Conservation (phyloP, 2,329 filamentous ascomycete genomes). For the Colletotrichum salicis region DNA sequence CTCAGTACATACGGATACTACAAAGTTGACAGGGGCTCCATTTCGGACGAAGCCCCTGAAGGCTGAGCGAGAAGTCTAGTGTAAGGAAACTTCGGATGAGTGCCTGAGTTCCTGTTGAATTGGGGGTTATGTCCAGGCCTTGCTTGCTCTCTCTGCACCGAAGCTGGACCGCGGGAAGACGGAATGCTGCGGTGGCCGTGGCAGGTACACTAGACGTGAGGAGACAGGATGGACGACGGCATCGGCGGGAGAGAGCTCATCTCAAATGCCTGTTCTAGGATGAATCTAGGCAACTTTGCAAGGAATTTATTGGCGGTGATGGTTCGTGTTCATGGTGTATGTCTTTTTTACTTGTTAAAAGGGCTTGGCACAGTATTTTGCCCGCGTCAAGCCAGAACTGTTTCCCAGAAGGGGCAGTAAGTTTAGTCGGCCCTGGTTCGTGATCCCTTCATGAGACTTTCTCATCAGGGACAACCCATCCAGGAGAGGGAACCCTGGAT, state of each 20-base stretch:
- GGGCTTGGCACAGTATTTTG: not conserved
- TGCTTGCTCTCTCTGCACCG: not conserved
- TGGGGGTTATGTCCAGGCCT: not conserved
- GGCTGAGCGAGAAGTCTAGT: not conserved
- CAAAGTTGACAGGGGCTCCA: not conserved
- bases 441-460: not conserved
- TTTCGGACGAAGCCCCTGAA: not conserved
- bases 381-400: not conserved
- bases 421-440: not conserved
- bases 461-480: not conserved
- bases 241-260: not conserved
- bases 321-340: not conserved
- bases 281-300: not conserved
- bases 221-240: not conserved
- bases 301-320: not conserved
- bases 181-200: not conserved
- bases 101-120: not conserved
- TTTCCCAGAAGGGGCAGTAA: not conserved
- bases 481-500: not conserved
- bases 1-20: too few species aligned
- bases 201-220: not conserved
- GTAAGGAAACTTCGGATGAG: not conserved
- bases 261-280: not conserved
- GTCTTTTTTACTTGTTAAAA: not conserved
- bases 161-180: conserved; percentile 4